Percentiles rank a stretch among this genome's conserved stretches.
Evolutionary conservation across 371 early-diverging fungal genomes (phyloP).

Genomic region (Coemansia sp.): DNA sequence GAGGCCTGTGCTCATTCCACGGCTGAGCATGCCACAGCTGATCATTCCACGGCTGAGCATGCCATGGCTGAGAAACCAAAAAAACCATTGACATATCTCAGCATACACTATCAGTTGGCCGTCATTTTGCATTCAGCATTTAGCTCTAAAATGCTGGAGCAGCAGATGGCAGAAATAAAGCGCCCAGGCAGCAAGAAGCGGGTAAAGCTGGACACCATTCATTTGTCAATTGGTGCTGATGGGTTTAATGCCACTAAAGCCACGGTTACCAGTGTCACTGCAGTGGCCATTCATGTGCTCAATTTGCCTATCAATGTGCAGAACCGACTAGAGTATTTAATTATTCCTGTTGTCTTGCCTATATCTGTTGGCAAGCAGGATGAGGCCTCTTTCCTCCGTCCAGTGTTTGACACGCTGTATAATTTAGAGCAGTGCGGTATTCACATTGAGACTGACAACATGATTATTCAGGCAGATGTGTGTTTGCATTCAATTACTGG

Average conservation of each 20-base stretch:
- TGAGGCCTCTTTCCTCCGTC: neutral
- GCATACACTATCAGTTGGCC: neutral
- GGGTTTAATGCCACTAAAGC: neutral
- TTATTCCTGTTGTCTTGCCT: neutral
- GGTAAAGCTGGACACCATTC: neutral
- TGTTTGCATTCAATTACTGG: neutral
- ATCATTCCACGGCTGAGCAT: too few relatives aligned
- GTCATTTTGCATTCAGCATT: neutral
- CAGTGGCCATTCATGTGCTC: neutral
- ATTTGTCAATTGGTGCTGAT: neutral
- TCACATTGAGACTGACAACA: neutral
- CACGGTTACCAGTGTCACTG: neutral
- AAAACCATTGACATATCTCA: too few relatives aligned
- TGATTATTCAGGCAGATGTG: neutral
- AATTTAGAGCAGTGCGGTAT: neutral
- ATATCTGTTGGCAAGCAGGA: neutral
- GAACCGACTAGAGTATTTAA: neutral
- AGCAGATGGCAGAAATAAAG: too few relatives aligned
- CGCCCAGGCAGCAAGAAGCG: neutral
- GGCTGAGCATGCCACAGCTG: too few relatives aligned
- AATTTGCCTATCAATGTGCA: neutral
- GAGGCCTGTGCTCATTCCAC: too few relatives aligned
- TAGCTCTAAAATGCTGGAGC: too few relatives aligned
- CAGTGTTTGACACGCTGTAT: neutral
- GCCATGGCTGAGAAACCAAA: too few relatives aligned